A percentile compares a stretch with the other conserved stretches of the same genome.
These are phyloP conservation scores for Didymosphaeria variabile DNA, from an alignment of 2,329 filamentous ascomycete species.

Conservation along the genomic window DNA sequence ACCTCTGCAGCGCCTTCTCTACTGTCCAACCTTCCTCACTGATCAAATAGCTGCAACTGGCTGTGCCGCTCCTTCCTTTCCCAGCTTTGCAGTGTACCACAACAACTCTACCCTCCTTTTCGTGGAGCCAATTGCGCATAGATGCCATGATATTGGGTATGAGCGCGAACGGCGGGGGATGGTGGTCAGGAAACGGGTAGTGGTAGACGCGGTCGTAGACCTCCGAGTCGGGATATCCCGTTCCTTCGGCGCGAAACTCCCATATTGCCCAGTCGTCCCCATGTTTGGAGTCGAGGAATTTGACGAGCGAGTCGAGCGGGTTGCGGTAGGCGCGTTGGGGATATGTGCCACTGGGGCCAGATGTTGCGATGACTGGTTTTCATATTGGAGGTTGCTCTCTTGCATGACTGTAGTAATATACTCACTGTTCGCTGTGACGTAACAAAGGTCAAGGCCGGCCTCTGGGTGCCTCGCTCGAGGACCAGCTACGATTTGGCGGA, in stretches of 20 bases:
- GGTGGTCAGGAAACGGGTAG: constrained; percentile 96
- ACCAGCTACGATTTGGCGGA: constrained; percentile 91
- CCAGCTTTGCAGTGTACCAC: constrained; percentile 98
- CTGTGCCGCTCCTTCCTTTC: constrained; percentile 90
- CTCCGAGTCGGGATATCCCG: constrained; percentile 89
- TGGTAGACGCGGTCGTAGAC: constrained; percentile 88
- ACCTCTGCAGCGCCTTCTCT: constrained; percentile 70
- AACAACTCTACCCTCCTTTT: constrained; percentile 69
- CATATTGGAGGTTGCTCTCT: constrained; percentile 17
- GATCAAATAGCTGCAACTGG: constrained; percentile 89
- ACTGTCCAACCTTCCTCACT: constrained; percentile 79
- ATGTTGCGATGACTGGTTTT: constrained; percentile 71
- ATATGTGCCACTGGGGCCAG: constrained; percentile 87
- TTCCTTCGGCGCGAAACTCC: constrained; percentile 97
- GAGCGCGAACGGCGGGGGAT: constrained; percentile 90
- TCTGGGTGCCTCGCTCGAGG: constrained; percentile 85
- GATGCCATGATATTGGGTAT: constrained; percentile 89
- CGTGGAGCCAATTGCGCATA: constrained; percentile 85
- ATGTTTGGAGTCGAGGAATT: constrained; percentile 88
- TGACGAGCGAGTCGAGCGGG: constrained; percentile 84
- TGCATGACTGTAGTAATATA: constrained; percentile 55
- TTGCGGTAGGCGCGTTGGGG: constrained; percentile 94
- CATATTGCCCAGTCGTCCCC: constrained; percentile 86
- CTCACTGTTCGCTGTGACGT: constrained; percentile 84
- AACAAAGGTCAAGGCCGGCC: constrained; percentile 91